Percentiles rank a stretch among this genome's conserved stretches.
Evolutionary conservation across 1,139 yeast species (phyloP).

Genomic region (Trichomonascaceae sp.): DNA sequence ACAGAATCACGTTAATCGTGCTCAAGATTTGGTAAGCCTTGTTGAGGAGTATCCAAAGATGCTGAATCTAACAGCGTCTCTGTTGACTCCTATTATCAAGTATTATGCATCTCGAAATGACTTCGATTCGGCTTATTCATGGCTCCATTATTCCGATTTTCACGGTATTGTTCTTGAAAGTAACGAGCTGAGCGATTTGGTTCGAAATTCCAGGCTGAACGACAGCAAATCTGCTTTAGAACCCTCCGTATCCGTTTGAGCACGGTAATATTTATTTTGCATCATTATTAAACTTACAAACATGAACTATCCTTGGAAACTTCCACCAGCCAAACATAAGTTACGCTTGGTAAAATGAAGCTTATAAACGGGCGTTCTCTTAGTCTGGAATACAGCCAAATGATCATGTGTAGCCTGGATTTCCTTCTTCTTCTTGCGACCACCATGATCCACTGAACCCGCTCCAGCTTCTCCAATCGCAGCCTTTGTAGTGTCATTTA

Average conservation of each 20-base stretch:
- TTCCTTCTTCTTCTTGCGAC: slow-evolving; percentile 50
- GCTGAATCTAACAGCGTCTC: slow-evolving; percentile 13
- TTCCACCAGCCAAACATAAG: slow-evolving; percentile 89
- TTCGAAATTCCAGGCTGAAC: not conserved
- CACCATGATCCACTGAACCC: slow-evolving; percentile 32
- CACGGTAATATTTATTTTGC: not conserved
- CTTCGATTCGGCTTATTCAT: slow-evolving; percentile 14
- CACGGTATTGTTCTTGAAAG: slow-evolving; percentile 13
- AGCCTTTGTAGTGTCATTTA: slow-evolving; percentile 26
- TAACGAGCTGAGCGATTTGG: not conserved
- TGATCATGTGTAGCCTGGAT: slow-evolving; percentile 81
- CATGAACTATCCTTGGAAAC: slow-evolving; percentile 53
- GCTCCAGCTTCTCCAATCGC: slow-evolving; percentile 15
- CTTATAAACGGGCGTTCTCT: slow-evolving; percentile 88
- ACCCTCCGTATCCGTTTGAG: not conserved
- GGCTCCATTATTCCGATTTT: slow-evolving; percentile 16
- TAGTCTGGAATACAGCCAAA: slow-evolving; percentile 89
- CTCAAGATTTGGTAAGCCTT: slow-evolving; percentile 17
- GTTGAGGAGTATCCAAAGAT: slow-evolving; percentile 11
- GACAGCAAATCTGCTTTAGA: not conserved
- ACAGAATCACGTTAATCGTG: slow-evolving; percentile 14
- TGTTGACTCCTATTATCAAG: slow-evolving; percentile 19
- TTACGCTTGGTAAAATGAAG: slow-evolving; percentile 90
- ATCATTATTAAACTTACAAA: not conserved
- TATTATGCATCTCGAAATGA: slow-evolving; percentile 14